These are phyloP conservation scores for Neocucurbitaria cava DNA, from an alignment of 2,329 filamentous ascomycete species.

Conservation along the genomic window DNA sequence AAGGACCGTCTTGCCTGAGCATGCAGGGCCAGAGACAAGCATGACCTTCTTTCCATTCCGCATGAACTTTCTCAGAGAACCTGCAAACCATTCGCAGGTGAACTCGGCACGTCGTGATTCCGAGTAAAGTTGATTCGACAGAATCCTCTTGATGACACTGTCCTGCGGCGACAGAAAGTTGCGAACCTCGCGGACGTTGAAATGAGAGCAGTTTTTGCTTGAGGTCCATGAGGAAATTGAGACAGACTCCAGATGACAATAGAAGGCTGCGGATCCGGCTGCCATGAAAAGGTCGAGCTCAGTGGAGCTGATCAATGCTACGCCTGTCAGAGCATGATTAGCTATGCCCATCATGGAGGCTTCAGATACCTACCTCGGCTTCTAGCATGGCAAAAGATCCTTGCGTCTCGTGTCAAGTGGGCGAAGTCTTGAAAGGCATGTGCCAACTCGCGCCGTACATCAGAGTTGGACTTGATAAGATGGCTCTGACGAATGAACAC, in stretches of 20 bases:
- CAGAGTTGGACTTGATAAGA: constrained; percentile 22
- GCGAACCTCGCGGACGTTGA: constrained; percentile 31
- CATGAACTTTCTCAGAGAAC: constrained; percentile 40
- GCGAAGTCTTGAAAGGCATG: constrained; percentile 27
- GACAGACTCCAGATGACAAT: constrained; percentile 19
- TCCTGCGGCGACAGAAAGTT: constrained; percentile 53
- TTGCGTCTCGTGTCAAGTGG: constrained; percentile 21
- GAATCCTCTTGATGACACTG: constrained; percentile 49
- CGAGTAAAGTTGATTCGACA: constrained; percentile 42
- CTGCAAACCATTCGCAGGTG: constrained; percentile 59
- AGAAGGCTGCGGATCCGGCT: constrained; percentile 17
- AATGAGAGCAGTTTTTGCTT: constrained; percentile 19
- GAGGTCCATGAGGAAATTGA: constrained; percentile 23
- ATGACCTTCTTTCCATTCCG: constrained; percentile 23
- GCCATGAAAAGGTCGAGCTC: constrained; percentile 24
- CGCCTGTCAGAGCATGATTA: constrained; percentile 1
- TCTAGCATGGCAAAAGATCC: constrained; percentile 7
- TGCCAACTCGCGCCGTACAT: constrained; percentile 26
- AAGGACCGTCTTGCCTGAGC: constrained; percentile 29
- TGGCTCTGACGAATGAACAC: constrained; percentile 24
- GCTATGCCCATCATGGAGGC: background rate
- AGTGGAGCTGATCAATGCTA: constrained; percentile 3
- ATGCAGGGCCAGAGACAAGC: constrained; percentile 24
- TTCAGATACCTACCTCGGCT: constrained; percentile 6
- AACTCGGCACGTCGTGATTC: constrained; percentile 45